Evolutionary conservation across 164 flowering plant genomes (phyloP), one percentile per base, ranked within the genome.

Genomic region (Vitis labrusca): DNA sequence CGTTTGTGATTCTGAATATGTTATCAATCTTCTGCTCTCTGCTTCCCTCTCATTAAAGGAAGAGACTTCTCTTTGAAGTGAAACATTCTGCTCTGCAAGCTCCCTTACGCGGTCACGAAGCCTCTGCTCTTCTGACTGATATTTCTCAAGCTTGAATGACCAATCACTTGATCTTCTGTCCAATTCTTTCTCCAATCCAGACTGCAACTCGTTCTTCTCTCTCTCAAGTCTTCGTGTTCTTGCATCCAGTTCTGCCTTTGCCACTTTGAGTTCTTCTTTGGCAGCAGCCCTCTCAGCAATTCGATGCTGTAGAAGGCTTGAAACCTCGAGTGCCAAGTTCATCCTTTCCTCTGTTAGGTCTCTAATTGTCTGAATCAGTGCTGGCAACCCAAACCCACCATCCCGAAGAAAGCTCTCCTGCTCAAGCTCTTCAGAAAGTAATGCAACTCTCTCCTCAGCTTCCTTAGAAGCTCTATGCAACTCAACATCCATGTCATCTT

Each of bases 31-130:
- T 76, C 64, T 83, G 73, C 75, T 81, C 65, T 89, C 93, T 55
- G 67, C 64, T 72, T 89, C 97, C 74, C 71, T 86, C 70, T 84
- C 89, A 72, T 74, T 81, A 50, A 82, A 76, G 12, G 87, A 80
- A 63, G 91, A 87, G 13, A 88, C 86, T 78, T 96, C 97, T 75
- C 92, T 89, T 77, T 93, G 99, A 50, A 93, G 85, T 3, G 91
- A 85, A 54, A 93, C 98, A 81, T 93, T 93, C 61, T 90, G 97
- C 82, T 96, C 98, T 48, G 98, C 98, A 8, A 96, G 89, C 74
- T 96, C 97, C 76, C 94, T 81, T 52, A 92, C 93, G 62, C 99
- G 86, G 59, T 93, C 94, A 16, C 98, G 87, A 30, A 96, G 91
- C 81, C 94, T 91, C 71, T 88, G 85, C 76, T 96, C 99, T 81